Conservation (phyloP, 2,329 filamentous ascomycete genomes). For the Magnaporthiopsis incrustans region DNA sequence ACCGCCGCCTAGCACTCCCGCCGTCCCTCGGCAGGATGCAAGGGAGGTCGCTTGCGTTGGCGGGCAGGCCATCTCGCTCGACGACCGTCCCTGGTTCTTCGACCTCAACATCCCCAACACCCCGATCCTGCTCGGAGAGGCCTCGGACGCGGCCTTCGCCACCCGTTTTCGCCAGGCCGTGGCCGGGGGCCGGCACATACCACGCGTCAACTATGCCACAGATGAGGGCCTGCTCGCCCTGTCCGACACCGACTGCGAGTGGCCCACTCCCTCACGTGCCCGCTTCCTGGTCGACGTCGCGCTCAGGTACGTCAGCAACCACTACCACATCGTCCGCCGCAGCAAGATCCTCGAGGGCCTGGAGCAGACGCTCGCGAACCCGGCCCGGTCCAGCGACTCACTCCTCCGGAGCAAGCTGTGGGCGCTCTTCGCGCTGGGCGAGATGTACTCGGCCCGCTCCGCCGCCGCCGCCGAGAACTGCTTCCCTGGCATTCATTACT, state of each 20-base stretch:
- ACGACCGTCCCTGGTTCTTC: conserved; percentile 7
- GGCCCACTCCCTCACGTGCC: conserved; percentile 5
- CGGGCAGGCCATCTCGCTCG: conserved; percentile 1
- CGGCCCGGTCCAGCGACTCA: conserved; percentile 1
- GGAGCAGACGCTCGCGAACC: conserved; percentile 1
- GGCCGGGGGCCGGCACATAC: conserved; percentile 2
- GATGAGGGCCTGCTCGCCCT: conserved; percentile 5
- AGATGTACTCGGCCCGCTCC: conserved; percentile 8
- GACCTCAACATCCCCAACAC: not conserved
- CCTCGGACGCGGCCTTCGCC: conserved; percentile 5
- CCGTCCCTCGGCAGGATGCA: not conserved
- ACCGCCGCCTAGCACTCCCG: not conserved
- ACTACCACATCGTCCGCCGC: conserved; percentile 7
- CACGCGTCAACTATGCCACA: conserved; percentile 5
- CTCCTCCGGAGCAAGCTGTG: conserved; percentile 8
- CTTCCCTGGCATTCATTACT: conserved; percentile 9
- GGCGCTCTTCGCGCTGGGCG: conserved; percentile 9
- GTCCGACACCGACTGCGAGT: conserved; percentile 4
- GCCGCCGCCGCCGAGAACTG: not conserved
- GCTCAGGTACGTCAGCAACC: not conserved
- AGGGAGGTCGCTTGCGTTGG: not conserved
- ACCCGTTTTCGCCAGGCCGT: conserved; percentile 6
- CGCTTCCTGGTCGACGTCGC: conserved; percentile 6
- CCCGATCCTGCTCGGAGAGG: conserved; percentile 6
- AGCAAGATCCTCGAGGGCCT: conserved; percentile 7